A percentile compares a stretch with the other conserved stretches of the same genome.
Evolutionary conservation across 306 rosid genomes (phyloP).

Genomic region (Casuarina glauca): DNA sequence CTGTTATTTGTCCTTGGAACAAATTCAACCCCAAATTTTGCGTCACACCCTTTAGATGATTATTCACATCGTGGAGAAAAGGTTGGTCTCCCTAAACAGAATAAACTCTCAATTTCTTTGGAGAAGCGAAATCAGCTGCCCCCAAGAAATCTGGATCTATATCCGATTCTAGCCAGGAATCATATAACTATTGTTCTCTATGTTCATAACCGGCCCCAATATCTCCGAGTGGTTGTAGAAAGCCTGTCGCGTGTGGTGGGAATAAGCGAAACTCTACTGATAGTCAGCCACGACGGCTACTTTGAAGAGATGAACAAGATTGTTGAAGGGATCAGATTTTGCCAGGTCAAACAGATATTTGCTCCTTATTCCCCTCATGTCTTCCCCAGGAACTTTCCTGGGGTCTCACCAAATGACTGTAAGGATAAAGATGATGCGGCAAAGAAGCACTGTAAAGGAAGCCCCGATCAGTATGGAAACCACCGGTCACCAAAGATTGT

Average conservation of each 20-base stretch:
- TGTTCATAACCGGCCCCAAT: slow-evolving; percentile 90
- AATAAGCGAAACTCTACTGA: slow-evolving; percentile 76
- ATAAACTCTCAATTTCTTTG: slow-evolving; percentile 57
- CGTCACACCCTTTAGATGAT: slow-evolving; percentile 23
- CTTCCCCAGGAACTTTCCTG: slow-evolving; percentile 70
- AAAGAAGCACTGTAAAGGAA: slow-evolving; percentile 54
- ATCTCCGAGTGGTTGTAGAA: slow-evolving; percentile 69
- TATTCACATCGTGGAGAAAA: slow-evolving; percentile 28
- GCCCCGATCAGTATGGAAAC: slow-evolving; percentile 91
- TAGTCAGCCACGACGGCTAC: slow-evolving; percentile 92
- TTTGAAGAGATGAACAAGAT: slow-evolving; percentile 82
- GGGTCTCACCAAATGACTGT: slow-evolving; percentile 69
- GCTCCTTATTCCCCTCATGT: slow-evolving; percentile 91
- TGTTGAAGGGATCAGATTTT: slow-evolving; percentile 63
- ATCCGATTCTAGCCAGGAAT: slow-evolving; percentile 64
- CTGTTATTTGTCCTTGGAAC: slow-evolving; percentile 56
- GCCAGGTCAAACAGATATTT: slow-evolving; percentile 88
- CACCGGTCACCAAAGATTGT: slow-evolving; percentile 83
- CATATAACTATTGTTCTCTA: slow-evolving; percentile 74
- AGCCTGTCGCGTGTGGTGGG: slow-evolving; percentile 81
- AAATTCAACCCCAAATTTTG: slow-evolving; percentile 37
- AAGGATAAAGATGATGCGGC: slow-evolving; percentile 52
- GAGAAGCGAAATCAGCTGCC: slow-evolving; percentile 62
- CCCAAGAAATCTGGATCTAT: slow-evolving; percentile 80
- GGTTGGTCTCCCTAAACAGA: slow-evolving; percentile 63